phyloP scores from a whole-genome alignment of 306 rosid genomes.

The Phaseolus lunatus region DNA sequence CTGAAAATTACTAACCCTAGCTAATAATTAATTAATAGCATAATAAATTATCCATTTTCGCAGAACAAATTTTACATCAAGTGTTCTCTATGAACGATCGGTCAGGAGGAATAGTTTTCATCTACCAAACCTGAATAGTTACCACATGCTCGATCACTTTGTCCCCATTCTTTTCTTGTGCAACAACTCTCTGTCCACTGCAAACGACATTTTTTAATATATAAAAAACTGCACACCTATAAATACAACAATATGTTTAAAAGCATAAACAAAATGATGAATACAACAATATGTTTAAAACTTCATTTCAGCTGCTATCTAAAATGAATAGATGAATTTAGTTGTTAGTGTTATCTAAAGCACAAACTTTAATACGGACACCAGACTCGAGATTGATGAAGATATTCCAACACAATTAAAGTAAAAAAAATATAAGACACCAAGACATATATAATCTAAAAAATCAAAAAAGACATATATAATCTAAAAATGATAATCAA shows the following conservation, averaged over 20 bases:
- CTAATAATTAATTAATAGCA: conserved; percentile 6
- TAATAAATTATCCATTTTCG: not conserved
- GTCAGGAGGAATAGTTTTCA: conserved; percentile 33
- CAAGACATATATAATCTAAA: not conserved
- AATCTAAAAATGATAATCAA: not conserved
- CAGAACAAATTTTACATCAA: conserved; percentile 5
- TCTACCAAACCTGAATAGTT: conserved; percentile 79
- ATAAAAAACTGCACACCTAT: not conserved
- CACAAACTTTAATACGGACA: not conserved
- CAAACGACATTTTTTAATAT: conserved; percentile 50
- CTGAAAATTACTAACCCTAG: conserved; percentile 8
- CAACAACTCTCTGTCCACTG: conserved; percentile 89
- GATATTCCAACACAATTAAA: not conserved
- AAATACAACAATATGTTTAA: conserved; percentile 8
- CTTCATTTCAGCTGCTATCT: conserved; percentile 33
- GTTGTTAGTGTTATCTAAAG: conserved; percentile 5
- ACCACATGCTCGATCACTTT: conserved; percentile 75
- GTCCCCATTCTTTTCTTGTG: conserved; percentile 78
- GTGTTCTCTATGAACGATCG: conserved; percentile 16
- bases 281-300: conserved; percentile 10
- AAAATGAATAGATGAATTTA: conserved; percentile 9
- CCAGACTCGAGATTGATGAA: not conserved
- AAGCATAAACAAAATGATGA: not conserved
- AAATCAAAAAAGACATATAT: too few relatives aligned
- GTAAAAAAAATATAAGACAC: not conserved